A percentile compares a stretch with the other conserved stretches of the same genome.
Evolutionary conservation across 2,329 filamentous ascomycete species (phyloP).

Genomic region (Thelonectria olida): DNA sequence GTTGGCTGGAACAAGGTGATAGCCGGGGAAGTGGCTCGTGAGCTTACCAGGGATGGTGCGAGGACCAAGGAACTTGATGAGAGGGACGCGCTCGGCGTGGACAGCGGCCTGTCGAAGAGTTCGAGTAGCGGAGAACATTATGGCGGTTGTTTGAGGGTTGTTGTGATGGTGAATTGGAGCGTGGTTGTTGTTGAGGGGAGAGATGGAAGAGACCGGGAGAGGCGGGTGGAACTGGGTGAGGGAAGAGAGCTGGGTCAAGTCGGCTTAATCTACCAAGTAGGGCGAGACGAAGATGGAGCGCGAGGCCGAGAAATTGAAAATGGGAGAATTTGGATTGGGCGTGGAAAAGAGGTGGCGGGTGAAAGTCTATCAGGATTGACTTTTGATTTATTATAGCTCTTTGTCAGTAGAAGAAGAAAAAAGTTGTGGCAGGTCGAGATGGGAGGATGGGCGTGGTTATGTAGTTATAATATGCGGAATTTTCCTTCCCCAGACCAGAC

Average conservation of each 20-base stretch:
- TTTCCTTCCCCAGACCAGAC: conserved; percentile 19
- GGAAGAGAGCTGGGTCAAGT: conserved; percentile 1
- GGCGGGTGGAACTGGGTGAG: conserved; percentile 1
- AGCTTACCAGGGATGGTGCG: conserved; percentile 66
- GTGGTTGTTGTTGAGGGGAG: conserved; percentile 17
- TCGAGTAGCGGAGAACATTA: conserved; percentile 66
- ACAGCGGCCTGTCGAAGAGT: conserved; percentile 67
- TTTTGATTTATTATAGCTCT: background rate
- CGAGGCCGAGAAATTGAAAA: conserved; percentile 7
- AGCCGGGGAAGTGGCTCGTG: background rate
- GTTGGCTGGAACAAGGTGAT: background rate
- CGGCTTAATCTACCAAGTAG: conserved; percentile 22
- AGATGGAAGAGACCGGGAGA: conserved; percentile 19
- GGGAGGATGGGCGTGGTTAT: conserved; percentile 34
- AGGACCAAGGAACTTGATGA: conserved; percentile 71
- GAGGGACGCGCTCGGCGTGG: conserved; percentile 67
- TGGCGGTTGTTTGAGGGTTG: conserved; percentile 19
- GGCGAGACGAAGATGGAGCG: background rate
- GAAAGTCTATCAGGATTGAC: background rate
- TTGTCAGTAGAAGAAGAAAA: background rate
- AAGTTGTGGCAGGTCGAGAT: conserved; percentile 1
- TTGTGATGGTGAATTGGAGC: conserved; percentile 14
- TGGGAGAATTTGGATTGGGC: conserved; percentile 15
- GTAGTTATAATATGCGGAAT: conserved; percentile 32
- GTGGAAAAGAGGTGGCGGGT: background rate